Evolutionary conservation across 176 grass and related monocot species (phyloP).

Genomic region (Triticum urartu): DNA sequence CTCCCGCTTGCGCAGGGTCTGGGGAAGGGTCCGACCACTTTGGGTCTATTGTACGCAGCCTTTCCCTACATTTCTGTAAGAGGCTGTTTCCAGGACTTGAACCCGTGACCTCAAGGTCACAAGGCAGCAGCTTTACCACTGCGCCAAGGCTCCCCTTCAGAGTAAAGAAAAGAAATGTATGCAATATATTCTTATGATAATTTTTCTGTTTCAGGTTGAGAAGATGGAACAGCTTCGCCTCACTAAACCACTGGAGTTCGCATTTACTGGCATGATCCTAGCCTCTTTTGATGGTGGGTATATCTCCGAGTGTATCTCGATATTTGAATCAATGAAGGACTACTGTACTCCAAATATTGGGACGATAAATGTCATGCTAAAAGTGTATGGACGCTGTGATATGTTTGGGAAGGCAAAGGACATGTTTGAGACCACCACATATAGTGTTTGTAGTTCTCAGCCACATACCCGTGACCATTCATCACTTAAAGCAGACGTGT

Average conservation of each 20-base stretch:
- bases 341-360: conserved; percentile 81
- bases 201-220: conserved; percentile 58
- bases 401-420: conserved; percentile 91
- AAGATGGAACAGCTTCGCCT: conserved; percentile 72
- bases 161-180: conserved; percentile 2
- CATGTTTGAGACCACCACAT: conserved; percentile 68
- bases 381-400: conserved; percentile 74
- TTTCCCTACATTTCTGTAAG: no score
- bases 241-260: conserved; percentile 73
- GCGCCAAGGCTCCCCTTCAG: background rate
- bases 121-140: no score
- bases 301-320: conserved; percentile 69
- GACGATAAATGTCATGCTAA: conserved; percentile 88
- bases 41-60: no score
- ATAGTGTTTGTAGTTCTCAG: conserved; percentile 30
- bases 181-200: background rate
- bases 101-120: no score
- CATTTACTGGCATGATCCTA: conserved; percentile 96
- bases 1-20: no score
- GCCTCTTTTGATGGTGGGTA: conserved; percentile 86
- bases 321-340: conserved; percentile 84
- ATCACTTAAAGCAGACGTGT: conserved; percentile 51
- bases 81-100: no score
- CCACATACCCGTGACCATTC: conserved; percentile 19
- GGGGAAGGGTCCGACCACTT: no score